Evolutionary conservation across 2,329 filamentous ascomycete species (phyloP).

Genomic region (Tolypocladium tropicale): DNA sequence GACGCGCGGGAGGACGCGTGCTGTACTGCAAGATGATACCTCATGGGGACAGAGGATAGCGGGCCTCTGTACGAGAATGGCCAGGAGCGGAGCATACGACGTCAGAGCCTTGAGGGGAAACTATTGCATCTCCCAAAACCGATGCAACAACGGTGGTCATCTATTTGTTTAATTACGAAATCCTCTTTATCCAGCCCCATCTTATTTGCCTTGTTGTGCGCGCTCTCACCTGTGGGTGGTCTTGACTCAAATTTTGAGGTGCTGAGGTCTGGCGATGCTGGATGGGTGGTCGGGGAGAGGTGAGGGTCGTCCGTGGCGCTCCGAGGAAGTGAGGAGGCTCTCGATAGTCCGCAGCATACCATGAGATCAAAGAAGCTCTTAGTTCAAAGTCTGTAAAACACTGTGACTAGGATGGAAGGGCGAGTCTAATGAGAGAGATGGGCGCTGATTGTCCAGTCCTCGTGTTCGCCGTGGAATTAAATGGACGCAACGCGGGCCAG

Average conservation of each 20-base stretch:
- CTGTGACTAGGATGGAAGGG: too few species aligned
- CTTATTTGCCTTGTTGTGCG: not conserved
- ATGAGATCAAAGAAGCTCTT: not conserved
- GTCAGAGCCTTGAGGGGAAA: slow-evolving; percentile 7
- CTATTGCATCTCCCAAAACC: slow-evolving; percentile 21
- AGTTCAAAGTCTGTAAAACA: not conserved
- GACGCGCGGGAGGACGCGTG: not conserved
- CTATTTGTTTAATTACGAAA: slow-evolving; percentile 44
- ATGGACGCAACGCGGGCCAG: not conserved
- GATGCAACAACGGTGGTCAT: slow-evolving; percentile 28
- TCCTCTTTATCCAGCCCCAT: slow-evolving; percentile 7
- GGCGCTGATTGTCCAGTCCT: too few species aligned
- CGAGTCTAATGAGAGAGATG: too few species aligned
- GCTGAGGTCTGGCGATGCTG: not conserved
- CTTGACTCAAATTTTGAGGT: not conserved
- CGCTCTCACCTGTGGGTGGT: not conserved
- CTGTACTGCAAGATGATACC: not conserved
- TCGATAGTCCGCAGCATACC: not conserved
- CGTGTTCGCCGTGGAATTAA: not conserved
- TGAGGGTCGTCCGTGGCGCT: not conserved
- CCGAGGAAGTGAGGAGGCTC: not conserved
- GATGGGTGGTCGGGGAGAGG: not conserved
- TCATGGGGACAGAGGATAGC: not conserved
- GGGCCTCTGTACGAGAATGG: not conserved
- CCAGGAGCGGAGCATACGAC: slow-evolving; percentile 7